Percentiles rank a stretch among this genome's conserved stretches.
These are phyloP conservation scores for Sungouiozyma intestinalis DNA, from an alignment of 805 yeast species.

Conservation along the genomic window DNA sequence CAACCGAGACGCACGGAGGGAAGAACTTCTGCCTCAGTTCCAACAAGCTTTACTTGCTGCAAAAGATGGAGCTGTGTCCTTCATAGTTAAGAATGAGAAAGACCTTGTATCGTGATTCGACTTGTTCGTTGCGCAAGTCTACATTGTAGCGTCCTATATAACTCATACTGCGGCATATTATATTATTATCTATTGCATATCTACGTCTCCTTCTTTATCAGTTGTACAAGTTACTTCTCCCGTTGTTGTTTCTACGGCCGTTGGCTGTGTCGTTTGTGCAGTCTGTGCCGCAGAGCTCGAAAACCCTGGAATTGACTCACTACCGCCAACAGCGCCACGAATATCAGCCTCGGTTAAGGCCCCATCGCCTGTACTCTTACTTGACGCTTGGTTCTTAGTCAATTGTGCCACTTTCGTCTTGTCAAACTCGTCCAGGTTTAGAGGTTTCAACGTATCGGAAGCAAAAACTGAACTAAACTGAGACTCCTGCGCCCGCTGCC, in stretches of 20 bases:
- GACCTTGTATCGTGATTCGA: not conserved
- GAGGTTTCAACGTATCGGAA: conserved; percentile 4
- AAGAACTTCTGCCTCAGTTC: conserved; percentile 36
- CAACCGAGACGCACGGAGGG: conserved; percentile 34
- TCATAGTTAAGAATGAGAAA: conserved; percentile 33
- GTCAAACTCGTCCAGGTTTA: conserved; percentile 35
- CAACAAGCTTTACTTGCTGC: conserved; percentile 40
- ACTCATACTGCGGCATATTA: no score
- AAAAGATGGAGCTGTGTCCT: conserved; percentile 48
- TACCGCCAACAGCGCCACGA: conserved; percentile 44
- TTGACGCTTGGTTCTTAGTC: not conserved
- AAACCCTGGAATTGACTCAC: conserved; percentile 38
- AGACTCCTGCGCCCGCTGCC: conserved; percentile 13
- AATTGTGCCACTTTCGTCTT: conserved; percentile 11
- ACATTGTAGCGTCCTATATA: no score
- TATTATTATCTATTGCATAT: conserved; percentile 6
- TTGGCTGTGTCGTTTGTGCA: not conserved
- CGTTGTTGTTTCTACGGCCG: conserved; percentile 2
- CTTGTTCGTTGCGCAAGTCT: no score
- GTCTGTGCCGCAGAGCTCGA: conserved; percentile 11
- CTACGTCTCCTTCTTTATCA: conserved; percentile 13
- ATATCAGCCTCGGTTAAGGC: conserved; percentile 36
- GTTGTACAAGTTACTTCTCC: not conserved
- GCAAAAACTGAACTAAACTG: not conserved
- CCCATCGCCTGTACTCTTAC: conserved; percentile 15